Base-by-base conservation (phyloP, 1,284 basidiomycete species). In the Trametes versicolor region DNA sequence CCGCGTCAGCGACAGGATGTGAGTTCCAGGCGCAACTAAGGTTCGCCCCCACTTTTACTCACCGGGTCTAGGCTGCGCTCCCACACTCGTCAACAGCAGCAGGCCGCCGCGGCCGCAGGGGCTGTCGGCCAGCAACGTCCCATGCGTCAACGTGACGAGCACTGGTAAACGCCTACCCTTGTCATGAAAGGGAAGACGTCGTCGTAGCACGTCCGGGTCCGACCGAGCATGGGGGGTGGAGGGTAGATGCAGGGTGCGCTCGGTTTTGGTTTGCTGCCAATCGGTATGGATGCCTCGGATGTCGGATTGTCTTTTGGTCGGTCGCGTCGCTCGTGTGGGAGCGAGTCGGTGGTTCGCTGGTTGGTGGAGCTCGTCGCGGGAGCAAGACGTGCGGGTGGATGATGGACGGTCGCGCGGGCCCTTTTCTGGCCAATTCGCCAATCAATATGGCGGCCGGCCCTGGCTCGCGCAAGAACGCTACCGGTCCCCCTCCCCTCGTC, bases 11-110 rank as follows among this genome's bases (percentile, higher is more conserved):
- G 92, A 94, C 77, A 82, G 91, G 76, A 92, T 93, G 92, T 93
- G 83, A 83, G 90, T 78, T 63, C 27, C 63, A 62, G 59, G 66
- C 54, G 62, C 70, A 63, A 62, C 67, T 56, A 64, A 51, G 65
- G 72, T 72, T 73, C 73, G 53, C 61, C 74, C 70, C 72, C 64
- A 64, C 70, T 61, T 66, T 69, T 70, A 73, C 60, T 72, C 39
- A 60, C 53, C 62, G 34, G 52, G 62, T 60, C 48, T 72, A 93
- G 92, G 90, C 87, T 93, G 72, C 91, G 92, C 72, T 93, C 92
- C 66, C 91, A 93, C 81, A 93, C 91, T 69, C 90, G 91, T 74
- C 92, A 92, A 80, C 88, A 87, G 72, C 89, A 93, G 76, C 85
- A 87, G 74, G 76, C 73, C 43, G 73, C 71, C 29, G 72, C 67